Evolutionary conservation across 2,329 filamentous ascomycete species (phyloP).

Genomic region (Diaporthe citrichinensis): DNA sequence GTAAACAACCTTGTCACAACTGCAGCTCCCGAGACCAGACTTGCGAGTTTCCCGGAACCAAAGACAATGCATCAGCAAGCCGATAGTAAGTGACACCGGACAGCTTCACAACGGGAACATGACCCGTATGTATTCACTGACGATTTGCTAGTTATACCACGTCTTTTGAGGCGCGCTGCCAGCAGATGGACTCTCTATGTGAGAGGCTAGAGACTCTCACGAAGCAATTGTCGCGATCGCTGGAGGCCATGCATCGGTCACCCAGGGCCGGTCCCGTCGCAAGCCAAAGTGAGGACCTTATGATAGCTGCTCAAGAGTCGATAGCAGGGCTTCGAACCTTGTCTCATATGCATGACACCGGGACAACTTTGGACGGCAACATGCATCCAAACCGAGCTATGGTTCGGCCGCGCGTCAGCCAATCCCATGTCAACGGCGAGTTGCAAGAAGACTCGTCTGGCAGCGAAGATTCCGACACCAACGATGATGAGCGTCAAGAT

Average conservation of each 20-base stretch:
- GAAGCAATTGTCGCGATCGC: not conserved
- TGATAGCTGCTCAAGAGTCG: not conserved
- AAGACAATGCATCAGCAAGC: slow-evolving; percentile 13
- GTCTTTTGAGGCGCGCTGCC: not conserved
- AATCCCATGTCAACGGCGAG: not conserved
- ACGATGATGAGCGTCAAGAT: too few species aligned
- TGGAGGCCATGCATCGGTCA: not conserved
- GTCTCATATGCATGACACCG: not conserved
- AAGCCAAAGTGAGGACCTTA: not conserved
- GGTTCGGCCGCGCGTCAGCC: not conserved
- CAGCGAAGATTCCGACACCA: not conserved
- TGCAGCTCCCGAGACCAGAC: not conserved
- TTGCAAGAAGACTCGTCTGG: not conserved
- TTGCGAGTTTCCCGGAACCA: slow-evolving; percentile 5
- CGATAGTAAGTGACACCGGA: not conserved
- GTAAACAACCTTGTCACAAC: slow-evolving; percentile 5
- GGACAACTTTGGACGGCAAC: not conserved
- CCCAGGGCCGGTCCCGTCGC: not conserved
- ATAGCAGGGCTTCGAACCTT: too few species aligned
- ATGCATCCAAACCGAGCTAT: not conserved
- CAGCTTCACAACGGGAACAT: not conserved
- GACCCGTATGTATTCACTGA: not conserved
- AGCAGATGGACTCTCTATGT: not conserved
- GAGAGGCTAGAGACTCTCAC: not conserved
- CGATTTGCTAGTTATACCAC: not conserved